Evolutionary conservation across 345 rosid genomes (phyloP), one percentile per base, ranked within the genome.

Genomic region (Adansonia digitata): DNA sequence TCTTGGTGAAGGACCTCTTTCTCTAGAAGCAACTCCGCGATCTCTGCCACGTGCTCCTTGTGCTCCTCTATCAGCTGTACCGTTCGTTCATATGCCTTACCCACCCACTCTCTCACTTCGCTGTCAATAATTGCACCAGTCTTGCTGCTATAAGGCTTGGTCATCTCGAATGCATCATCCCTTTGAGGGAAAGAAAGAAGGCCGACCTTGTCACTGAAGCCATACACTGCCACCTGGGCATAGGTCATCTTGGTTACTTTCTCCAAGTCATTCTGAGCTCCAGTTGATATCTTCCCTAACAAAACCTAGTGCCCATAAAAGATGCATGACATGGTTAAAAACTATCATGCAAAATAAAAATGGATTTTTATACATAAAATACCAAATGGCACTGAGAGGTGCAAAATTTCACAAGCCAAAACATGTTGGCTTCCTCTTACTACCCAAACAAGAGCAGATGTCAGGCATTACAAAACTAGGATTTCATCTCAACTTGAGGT

Each of bases 141-240:
- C 75, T 79, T 82, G 80, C 80, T 85, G 78, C 89, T 82, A 42
- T 82, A 85, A 7, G 89, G 85, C 75, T 87, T 82, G 75, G 75
- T 79, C 85, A 84, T 80, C 82, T 81, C 86, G 22, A 73, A 77
- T 11, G 64, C 9, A 52, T 81, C 82, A 0, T 87, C 88, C 70
- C 84, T 82, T 61, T 73, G 87, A 29, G 89, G 89, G 63, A 88
- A 88, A 34, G 88, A 88, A 59, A 85, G 84, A 62, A 88, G 91
- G 48, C 91, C 91, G 3, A 88, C 89, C 73, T 85, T 87, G 71
- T 87, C 89, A 64, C 91, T 85, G 74, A 87, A 87, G 77, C 89
- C 89, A 76, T 84, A 84, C 0, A 85, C 87, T 7, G 91, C 82
- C 10, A 88, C 86, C 67, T 84, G 89, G 55, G 85, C 87, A 67